Percentiles rank a stretch among this genome's conserved stretches.
These are phyloP conservation scores for Coniochaeta hoffmannii DNA, from an alignment of 2,329 filamentous ascomycete species.

Conservation along the genomic window DNA sequence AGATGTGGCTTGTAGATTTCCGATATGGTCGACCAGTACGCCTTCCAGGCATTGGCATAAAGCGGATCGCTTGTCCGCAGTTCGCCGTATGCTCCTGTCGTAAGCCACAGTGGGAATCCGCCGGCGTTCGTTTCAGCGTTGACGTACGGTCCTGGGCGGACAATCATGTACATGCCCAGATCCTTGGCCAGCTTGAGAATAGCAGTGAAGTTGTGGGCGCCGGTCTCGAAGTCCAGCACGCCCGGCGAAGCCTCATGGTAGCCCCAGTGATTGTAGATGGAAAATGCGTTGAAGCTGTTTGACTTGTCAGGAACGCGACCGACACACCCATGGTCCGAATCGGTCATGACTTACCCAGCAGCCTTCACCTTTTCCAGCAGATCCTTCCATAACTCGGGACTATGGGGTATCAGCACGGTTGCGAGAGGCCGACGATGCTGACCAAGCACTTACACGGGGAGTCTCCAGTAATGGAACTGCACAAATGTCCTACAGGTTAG, in stretches of 20 bases:
- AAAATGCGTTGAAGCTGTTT: slow-evolving; percentile 32
- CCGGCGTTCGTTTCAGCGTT: slow-evolving; percentile 58
- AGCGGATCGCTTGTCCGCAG: slow-evolving; percentile 44
- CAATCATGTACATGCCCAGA: slow-evolving; percentile 46
- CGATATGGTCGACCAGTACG: slow-evolving; percentile 43
- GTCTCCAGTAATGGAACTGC: slow-evolving; percentile 33
- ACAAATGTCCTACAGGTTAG: not conserved
- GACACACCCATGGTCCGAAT: not conserved
- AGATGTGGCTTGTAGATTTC: slow-evolving; percentile 43
- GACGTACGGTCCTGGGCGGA: slow-evolving; percentile 53
- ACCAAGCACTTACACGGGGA: slow-evolving; percentile 26
- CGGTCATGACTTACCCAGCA: slow-evolving; percentile 23
- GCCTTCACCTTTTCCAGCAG: slow-evolving; percentile 34
- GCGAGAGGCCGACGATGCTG: not conserved
- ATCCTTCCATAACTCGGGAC: slow-evolving; percentile 31
- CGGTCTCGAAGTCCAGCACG: slow-evolving; percentile 38
- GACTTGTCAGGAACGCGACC: not conserved
- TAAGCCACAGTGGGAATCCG: slow-evolving; percentile 55
- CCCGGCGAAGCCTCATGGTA: slow-evolving; percentile 29
- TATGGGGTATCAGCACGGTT: not conserved
- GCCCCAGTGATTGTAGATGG: slow-evolving; percentile 34
- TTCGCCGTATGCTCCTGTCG: slow-evolving; percentile 49
- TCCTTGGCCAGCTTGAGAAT: slow-evolving; percentile 46
- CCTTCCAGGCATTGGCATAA: slow-evolving; percentile 45
- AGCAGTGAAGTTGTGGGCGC: slow-evolving; percentile 43